Conservation (phyloP, 441 rosid genomes). For the Croton setiger region DNA sequence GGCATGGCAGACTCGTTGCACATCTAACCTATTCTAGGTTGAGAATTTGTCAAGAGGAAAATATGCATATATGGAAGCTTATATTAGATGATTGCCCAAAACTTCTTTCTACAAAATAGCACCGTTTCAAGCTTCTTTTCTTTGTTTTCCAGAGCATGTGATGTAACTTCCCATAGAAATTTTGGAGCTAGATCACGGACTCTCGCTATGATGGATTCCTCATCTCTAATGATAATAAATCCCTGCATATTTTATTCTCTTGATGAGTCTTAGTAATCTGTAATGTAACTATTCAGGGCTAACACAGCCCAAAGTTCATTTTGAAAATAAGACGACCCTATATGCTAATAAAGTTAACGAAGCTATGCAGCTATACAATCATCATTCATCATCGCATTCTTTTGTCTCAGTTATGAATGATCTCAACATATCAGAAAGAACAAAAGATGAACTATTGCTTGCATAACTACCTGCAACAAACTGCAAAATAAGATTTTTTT, state of each 20-base stretch:
- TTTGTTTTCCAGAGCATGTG: constrained; percentile 50
- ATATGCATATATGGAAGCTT: background rate
- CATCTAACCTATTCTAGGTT: constrained; percentile 5
- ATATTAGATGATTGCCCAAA: constrained; percentile 52
- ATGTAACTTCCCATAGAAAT: constrained; percentile 70
- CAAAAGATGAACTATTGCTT: background rate
- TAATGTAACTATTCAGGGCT: background rate
- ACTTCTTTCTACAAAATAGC: constrained; percentile 75
- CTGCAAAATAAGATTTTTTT: no score
- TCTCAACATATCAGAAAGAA: background rate
- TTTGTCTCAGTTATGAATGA: background rate
- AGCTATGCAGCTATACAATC: background rate
- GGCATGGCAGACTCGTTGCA: background rate
- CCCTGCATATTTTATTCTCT: constrained; percentile 50
- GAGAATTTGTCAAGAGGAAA: constrained; percentile 2
- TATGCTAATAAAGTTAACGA: background rate
- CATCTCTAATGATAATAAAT: constrained; percentile 70
- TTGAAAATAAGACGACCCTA: background rate
- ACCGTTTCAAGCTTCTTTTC: constrained; percentile 59
- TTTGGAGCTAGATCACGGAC: constrained; percentile 64
- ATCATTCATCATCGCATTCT: background rate
- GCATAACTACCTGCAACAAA: background rate
- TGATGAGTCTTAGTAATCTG: background rate
- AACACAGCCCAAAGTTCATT: background rate
- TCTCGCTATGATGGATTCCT: constrained; percentile 49